Evolutionary conservation across 768 basidiomycete species (phyloP).

Genomic region (Tricholoma furcatifolium): DNA sequence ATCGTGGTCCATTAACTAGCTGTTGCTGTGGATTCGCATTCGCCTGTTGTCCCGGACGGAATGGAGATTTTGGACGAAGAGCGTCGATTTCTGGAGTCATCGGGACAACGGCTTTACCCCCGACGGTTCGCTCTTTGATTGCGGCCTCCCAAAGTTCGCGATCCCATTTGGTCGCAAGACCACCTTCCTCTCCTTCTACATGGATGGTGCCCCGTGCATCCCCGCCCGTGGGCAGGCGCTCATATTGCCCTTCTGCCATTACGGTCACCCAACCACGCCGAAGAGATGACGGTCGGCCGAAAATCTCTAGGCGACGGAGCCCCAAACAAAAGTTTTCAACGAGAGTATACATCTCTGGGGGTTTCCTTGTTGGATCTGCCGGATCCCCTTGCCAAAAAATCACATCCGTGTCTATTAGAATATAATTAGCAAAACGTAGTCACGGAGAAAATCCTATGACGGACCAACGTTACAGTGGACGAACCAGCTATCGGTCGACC

Average conservation of each 20-base stretch:
- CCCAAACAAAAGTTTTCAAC: slow-evolving; percentile 99
- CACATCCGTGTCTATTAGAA: slow-evolving; percentile 83
- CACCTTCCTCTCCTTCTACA: slow-evolving; percentile 41
- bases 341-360: slow-evolving; percentile 93
- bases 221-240: slow-evolving; percentile 37
- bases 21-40: slow-evolving; percentile 18
- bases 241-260: slow-evolving; percentile 62
- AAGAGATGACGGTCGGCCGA: slow-evolving; percentile 69
- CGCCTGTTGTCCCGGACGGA: slow-evolving; percentile 35
- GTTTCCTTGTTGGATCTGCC: slow-evolving; percentile 79
- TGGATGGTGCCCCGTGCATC: slow-evolving; percentile 31
- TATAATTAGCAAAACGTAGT: slow-evolving; percentile 12
- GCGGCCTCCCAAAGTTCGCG: slow-evolving; percentile 64
- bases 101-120: slow-evolving; percentile 64
- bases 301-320: slow-evolving; percentile 86
- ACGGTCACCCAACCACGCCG: slow-evolving; percentile 94
- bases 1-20: slow-evolving; percentile 16
- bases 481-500: slow-evolving; percentile 94
- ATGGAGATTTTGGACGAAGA: slow-evolving; percentile 83
- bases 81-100: slow-evolving; percentile 79
- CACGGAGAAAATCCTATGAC: slow-evolving; percentile 22
- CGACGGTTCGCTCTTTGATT: slow-evolving; percentile 53
- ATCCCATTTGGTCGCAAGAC: slow-evolving; percentile 51
- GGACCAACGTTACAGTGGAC: slow-evolving; percentile 96
- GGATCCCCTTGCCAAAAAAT: slow-evolving; percentile 95